phyloP scores from a whole-genome alignment of 805 yeast species.

The Cyberlindnera xishuangbannaensis region DNA sequence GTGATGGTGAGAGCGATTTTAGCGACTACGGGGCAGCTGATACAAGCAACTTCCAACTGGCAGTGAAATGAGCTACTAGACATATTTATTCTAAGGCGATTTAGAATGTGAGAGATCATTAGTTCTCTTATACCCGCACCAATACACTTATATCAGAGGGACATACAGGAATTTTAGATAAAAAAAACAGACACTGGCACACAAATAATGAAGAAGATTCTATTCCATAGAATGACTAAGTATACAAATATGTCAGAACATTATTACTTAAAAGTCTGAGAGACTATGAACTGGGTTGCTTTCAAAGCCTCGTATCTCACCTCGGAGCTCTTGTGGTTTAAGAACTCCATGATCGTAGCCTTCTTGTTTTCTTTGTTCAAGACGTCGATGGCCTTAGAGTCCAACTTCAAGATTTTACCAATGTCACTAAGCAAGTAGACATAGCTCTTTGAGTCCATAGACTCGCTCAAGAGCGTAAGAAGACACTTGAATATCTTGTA shows the following conservation, averaged over 20 bases:
- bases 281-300: slow-evolving; percentile 90
- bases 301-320: slow-evolving; percentile 93
- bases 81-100: background rate
- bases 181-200: background rate
- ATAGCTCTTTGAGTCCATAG: slow-evolving; percentile 30
- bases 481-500: slow-evolving; percentile 68
- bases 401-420: slow-evolving; percentile 51
- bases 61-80: slow-evolving; percentile 17
- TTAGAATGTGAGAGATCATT: too few species aligned
- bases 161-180: too few species aligned
- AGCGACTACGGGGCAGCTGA: slow-evolving; percentile 25
- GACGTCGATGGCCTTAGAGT: slow-evolving; percentile 54
- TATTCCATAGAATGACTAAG: too few species aligned
- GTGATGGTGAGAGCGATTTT: slow-evolving; percentile 8
- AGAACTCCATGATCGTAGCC: slow-evolving; percentile 74
- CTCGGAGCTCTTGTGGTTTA: slow-evolving; percentile 75
- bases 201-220: too few species aligned
- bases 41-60: slow-evolving; percentile 22
- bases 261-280: slow-evolving; percentile 55
- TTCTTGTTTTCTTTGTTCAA: slow-evolving; percentile 58
- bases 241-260: background rate
- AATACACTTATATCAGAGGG: too few species aligned
- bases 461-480: slow-evolving; percentile 43
- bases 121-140: background rate
- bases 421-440: slow-evolving; percentile 69